Evolutionary conservation across 2,329 filamentous ascomycete species (phyloP), one percentile per base, ranked within the genome.

Genomic region (Claviceps citrina): DNA sequence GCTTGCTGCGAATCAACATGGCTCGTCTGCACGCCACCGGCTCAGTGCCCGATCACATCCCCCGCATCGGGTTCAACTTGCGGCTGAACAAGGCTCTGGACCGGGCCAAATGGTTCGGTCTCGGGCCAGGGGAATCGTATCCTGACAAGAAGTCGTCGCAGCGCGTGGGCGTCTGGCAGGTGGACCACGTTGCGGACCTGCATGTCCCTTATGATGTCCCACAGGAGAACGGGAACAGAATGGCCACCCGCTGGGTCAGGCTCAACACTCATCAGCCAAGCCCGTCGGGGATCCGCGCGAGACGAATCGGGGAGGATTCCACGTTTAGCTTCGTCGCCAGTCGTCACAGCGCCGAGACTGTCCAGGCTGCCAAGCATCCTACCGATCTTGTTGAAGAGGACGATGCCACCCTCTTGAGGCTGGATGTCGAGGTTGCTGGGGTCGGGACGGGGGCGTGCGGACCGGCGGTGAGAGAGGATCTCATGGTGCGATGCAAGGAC

Each of bases 171-270:
- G 60, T 72, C 31, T 74, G 63, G 54, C 52, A 51, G n/a, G 35
- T 36, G 0, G 50, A 51, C 1, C 55, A 52, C 1, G 57, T 76
- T 1, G 60, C 64, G 1, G 63, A 68, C 0, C 61, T 82, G 20
- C 68, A 71, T 50, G 66, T 67, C 0, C 61, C 64, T 1, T 81
- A 81, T 49, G 78, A 83, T 15, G 73, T 76, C 18, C 78, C 78
- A 0, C 78, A 84, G 52, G 78, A 83, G 48, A 73, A 70, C 39
- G 74, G 75, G 1, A 83, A 82, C 52, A 63, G 73, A 12, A 72
- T 71, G 40, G 73, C 73, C 26, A 71, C 70, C 0, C 62, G 71
- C 6, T 81, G 73, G 70, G 55, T 81, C 4, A 56, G 58, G 12
- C 42, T 67, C 6, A 50, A 41, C 3, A 42, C 55, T 7, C 3